These are phyloP conservation scores for Bonia amplexicaulis DNA, from an alignment of 176 grass and related monocot genomes.

Conservation along the genomic window DNA sequence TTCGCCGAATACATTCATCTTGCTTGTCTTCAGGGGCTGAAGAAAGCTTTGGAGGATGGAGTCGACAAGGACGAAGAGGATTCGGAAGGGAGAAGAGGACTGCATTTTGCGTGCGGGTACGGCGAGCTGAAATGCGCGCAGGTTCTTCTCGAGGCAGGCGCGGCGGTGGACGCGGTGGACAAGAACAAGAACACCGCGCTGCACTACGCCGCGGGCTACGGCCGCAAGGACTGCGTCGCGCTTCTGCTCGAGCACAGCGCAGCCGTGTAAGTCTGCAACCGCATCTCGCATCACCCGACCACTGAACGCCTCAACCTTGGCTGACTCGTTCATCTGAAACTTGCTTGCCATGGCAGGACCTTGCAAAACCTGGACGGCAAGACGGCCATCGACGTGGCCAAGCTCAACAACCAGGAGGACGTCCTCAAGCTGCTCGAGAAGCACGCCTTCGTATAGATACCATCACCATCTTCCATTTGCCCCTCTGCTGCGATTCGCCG, in stretches of 20 bases:
- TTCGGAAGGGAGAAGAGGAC: slow-evolving; percentile 72
- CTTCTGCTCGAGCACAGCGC: slow-evolving; percentile 67
- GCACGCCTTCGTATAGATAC: slow-evolving; percentile 68
- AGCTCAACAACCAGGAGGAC: slow-evolving; percentile 84
- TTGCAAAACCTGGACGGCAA: slow-evolving; percentile 88
- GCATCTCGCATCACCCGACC: neutral
- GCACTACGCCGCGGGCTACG: slow-evolving; percentile 91
- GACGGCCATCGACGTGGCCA: slow-evolving; percentile 82
- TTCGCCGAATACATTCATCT: neutral
- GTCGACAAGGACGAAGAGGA: slow-evolving; percentile 92
- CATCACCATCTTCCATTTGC: neutral
- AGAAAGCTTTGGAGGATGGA: slow-evolving; percentile 75
- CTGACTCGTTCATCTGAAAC: neutral
- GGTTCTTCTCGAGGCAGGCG: slow-evolving; percentile 61
- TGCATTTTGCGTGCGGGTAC: slow-evolving; percentile 95
- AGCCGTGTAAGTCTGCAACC: slow-evolving; percentile 53
- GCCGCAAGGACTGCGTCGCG: slow-evolving; percentile 75
- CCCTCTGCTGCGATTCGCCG: neutral
- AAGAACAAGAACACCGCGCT: slow-evolving; percentile 89
- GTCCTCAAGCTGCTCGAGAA: slow-evolving; percentile 94
- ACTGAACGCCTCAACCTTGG: neutral
- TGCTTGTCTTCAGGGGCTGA: slow-evolving; percentile 45
- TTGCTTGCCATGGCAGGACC: slow-evolving; percentile 7
- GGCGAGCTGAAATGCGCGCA: slow-evolving; percentile 75
- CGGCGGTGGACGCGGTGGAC: slow-evolving; percentile 66